Base-by-base conservation (phyloP, 2,329 filamentous ascomycete genomes). In the Neocucurbitaria cava region DNA sequence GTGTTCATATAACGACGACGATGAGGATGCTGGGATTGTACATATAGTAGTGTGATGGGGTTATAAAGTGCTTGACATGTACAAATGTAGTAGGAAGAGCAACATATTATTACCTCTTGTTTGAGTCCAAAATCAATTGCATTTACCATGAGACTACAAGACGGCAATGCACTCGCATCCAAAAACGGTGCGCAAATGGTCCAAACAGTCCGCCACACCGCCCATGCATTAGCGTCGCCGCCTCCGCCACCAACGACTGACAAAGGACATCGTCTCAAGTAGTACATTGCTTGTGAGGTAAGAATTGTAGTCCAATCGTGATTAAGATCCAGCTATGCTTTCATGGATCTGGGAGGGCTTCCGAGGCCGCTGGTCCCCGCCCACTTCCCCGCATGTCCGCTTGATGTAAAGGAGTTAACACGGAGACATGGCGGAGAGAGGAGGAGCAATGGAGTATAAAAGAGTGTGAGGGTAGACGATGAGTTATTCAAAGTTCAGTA, bases 171-270 rank as follows among this genome's bases (percentile, higher is more conserved):
- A n/a, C n/a, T n/a, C n/a, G n/a, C n/a, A n/a, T n/a, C n/a, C n/a
- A n/a, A n/a, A n/a, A n/a, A n/a, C 24, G 31, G 13, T 35, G 59
- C 59, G 33, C 44, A 42, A 13, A 5, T 60, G 57, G 59, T 58
- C 15, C 13, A 30, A 56, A 60, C 35, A 18, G 40, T 43, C 46
- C 17, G 30, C 58, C 50, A 31, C 50, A 45, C 65, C 65, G 62
- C 62, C 59, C 59, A 38, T 52, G 56, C 62, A 58, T 61, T 60
- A 58, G 61, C 61, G 41, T 60, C 51, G 42, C 62, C 62, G 59
- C 61, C 49, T 18, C 30, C 11, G 39, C 28, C 30, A 31, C 30
- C 17, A 21, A 21, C 36, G 5, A 21, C 18, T 35, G 17, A 9
- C 36, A 18, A 21, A 21, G 20, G 11, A 10, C 21, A 35, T 24